A percentile compares a stretch with the other conserved stretches of the same genome.
Conservation (phyloP, 108 stramenopile genomes). For the Epithemia pelagica region DNA sequence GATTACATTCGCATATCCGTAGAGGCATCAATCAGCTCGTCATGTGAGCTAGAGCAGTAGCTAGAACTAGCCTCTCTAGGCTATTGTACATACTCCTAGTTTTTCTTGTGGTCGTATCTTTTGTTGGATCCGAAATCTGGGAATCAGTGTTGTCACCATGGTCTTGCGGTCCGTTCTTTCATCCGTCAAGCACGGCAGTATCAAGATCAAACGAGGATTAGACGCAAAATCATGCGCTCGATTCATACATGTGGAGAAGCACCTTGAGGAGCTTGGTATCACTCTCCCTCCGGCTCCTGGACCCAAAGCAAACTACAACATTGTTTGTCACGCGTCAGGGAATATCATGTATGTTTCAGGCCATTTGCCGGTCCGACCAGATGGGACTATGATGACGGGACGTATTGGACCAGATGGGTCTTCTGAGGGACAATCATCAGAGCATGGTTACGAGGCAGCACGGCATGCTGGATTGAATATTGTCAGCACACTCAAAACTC, state of each 20-base stretch:
- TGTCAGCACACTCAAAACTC: constrained; percentile 66
- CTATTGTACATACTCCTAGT: too few relatives aligned
- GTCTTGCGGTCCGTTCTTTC: too few relatives aligned
- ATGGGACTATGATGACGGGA: constrained; percentile 76
- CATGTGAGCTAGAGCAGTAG: too few relatives aligned
- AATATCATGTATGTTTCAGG: constrained; percentile 78
- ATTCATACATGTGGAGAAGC: constrained; percentile 64
- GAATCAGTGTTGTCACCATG: too few relatives aligned
- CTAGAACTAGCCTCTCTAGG: too few relatives aligned
- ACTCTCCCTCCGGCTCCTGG: constrained; percentile 61
- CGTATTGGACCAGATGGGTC: constrained; percentile 37
- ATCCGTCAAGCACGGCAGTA: too few relatives aligned
- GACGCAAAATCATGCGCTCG: too few relatives aligned
- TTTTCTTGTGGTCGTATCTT: too few relatives aligned
- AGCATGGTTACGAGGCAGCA: constrained; percentile 87
- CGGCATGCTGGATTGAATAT: constrained; percentile 78
- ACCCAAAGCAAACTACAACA: constrained; percentile 86
- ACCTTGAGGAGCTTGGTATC: constrained; percentile 63
- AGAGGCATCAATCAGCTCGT: too few relatives aligned
- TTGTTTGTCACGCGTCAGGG: constrained; percentile 49
- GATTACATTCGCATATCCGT: too few relatives aligned
- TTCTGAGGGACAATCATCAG: constrained; percentile 28
- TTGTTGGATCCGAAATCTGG: too few relatives aligned
- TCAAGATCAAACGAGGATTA: too few relatives aligned
- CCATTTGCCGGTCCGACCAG: constrained; percentile 70